Conservation (phyloP, 495 filamentous ascomycete species). For the Xylaria flabelliformis region DNA sequence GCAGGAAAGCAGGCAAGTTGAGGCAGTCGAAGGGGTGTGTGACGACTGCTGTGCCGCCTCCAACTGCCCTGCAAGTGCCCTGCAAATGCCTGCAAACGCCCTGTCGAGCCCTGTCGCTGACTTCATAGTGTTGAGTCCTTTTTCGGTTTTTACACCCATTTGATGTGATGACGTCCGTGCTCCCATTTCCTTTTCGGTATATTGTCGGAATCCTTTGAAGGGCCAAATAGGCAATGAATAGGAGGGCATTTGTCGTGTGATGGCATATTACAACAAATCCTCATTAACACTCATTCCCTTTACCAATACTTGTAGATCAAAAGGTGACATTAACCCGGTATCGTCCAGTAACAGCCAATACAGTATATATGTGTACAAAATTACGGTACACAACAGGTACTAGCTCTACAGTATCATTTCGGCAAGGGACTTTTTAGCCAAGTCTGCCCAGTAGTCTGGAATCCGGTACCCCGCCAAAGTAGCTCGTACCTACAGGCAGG, state of each 20-base stretch:
- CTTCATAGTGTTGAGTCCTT: not conserved
- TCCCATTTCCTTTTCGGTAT: slow-evolving; percentile 7
- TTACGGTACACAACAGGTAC: not conserved
- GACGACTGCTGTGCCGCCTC: slow-evolving; percentile 23
- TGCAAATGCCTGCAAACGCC: not conserved
- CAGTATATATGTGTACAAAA: too few relatives aligned
- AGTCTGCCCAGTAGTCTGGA: slow-evolving; percentile 21
- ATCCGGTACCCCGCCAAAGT: slow-evolving; percentile 25
- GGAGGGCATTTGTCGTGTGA: not conserved
- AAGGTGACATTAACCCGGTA: not conserved
- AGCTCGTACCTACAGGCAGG: not conserved
- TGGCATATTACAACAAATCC: not conserved
- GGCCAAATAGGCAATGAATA: not conserved
- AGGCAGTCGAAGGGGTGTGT: not conserved
- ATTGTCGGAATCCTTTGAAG: not conserved
- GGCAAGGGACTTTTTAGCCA: slow-evolving; percentile 24
- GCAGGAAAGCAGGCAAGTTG: too few relatives aligned
- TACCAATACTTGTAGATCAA: slow-evolving; percentile 1
- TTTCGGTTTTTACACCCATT: not conserved
- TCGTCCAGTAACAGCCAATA: not conserved
- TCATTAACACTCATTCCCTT: not conserved
- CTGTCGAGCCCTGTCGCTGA: slow-evolving; percentile 10
- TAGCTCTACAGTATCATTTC: slow-evolving; percentile 15
- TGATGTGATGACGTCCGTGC: slow-evolving; percentile 16
- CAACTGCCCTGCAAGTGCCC: slow-evolving; percentile 17